Percentiles rank a stretch among this genome's conserved stretches.
Conservation (phyloP, 2,329 filamentous ascomycete species). For the Sporothrix sp. region DNA sequence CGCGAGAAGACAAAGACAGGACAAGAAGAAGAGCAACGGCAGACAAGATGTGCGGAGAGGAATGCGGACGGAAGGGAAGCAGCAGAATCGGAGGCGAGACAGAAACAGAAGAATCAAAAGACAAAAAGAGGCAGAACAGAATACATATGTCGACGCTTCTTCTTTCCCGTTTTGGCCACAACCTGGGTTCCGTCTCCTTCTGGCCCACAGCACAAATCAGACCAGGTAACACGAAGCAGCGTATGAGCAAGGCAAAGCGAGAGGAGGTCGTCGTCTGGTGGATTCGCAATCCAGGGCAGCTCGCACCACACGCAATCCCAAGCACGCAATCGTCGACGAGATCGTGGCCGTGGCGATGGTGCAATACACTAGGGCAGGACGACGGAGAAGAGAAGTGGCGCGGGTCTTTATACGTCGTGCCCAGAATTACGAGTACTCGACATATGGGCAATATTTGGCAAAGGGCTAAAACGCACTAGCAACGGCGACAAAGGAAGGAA, state of each 20-base stretch:
- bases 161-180: slow-evolving; percentile 2
- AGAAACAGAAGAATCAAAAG: neutral
- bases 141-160: neutral
- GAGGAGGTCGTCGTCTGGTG: no score
- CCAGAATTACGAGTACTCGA: neutral
- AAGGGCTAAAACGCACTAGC: neutral
- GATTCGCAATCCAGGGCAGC: slow-evolving; percentile 7
- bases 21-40: neutral
- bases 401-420: slow-evolving; percentile 1
- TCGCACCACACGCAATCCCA: slow-evolving; percentile 12
- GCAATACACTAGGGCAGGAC: slow-evolving; percentile 12
- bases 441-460: no score
- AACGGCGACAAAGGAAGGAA: neutral
- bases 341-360: slow-evolving; percentile 7
- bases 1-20: neutral
- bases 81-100: no score
- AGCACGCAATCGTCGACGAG: slow-evolving; percentile 14
- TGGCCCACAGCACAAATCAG: neutral
- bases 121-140: neutral
- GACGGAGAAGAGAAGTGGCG: neutral
- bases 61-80: no score
- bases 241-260: neutral
- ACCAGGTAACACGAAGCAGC: neutral
- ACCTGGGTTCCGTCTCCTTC: neutral
- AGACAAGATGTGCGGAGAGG: neutral